phyloP scores from a whole-genome alignment of 176 grass and related monocot genomes.

The Elaeis guineensis region DNA sequence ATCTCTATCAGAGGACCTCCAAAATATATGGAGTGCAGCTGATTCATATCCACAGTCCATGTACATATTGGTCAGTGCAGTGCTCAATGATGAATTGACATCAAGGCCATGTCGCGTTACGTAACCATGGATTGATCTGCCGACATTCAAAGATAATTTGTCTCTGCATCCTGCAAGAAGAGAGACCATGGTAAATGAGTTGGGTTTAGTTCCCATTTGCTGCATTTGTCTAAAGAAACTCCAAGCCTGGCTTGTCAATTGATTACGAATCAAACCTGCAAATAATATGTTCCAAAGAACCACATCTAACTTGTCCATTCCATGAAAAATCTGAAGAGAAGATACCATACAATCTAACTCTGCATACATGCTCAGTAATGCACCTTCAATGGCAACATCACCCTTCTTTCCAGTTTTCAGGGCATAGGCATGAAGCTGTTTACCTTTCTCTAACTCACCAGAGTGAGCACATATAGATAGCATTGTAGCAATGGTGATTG shows the following conservation, averaged over 20 bases:
- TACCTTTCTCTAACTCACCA: neutral
- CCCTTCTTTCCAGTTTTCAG: constrained; percentile 3
- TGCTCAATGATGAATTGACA: constrained; percentile 5
- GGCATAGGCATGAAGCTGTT: constrained; percentile 19
- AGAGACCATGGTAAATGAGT: constrained; percentile 22
- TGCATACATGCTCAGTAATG: constrained; percentile 12
- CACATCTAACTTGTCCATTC: constrained; percentile 13
- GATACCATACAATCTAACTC: constrained; percentile 11
- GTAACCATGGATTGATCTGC: constrained; percentile 22
- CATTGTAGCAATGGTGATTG: constrained; percentile 5
- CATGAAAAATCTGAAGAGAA: constrained; percentile 17
- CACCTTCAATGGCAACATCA: neutral
- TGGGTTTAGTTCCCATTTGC: constrained; percentile 14
- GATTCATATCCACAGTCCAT: constrained; percentile 18
- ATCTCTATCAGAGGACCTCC: constrained; percentile 12
- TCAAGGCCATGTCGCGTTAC: constrained; percentile 6
- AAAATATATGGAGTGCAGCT: constrained; percentile 13
- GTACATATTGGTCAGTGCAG: constrained; percentile 16
- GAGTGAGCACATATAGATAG: constrained; percentile 9
- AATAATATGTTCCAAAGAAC: constrained; percentile 22
- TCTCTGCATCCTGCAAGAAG: constrained; percentile 21
- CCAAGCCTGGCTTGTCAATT: constrained; percentile 13
- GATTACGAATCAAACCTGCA: neutral
- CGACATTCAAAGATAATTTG: constrained; percentile 6
- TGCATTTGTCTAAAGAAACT: constrained; percentile 12